A percentile compares a stretch with the other conserved stretches of the same genome.
Conservation (phyloP, 176 grass and related monocot genomes). For the Rhynchospora tenuis region DNA sequence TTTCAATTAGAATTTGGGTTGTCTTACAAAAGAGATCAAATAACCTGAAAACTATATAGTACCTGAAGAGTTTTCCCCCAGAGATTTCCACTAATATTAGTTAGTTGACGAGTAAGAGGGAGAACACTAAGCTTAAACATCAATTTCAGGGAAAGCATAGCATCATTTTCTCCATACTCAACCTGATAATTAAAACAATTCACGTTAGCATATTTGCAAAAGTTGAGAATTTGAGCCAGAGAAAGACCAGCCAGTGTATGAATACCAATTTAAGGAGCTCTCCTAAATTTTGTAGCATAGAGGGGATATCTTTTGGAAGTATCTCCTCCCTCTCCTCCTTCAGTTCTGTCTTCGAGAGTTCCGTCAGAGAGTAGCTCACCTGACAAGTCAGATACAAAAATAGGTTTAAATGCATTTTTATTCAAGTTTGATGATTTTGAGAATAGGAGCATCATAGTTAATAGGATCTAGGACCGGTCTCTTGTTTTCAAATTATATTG, state of each 20-base stretch:
- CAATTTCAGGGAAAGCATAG: slow-evolving; percentile 87
- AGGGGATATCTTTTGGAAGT: slow-evolving; percentile 82
- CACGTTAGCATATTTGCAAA: slow-evolving; percentile 25
- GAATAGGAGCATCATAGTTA: neutral
- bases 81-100: slow-evolving; percentile 92
- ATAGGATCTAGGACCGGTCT: neutral
- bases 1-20: neutral
- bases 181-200: slow-evolving; percentile 40
- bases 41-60: neutral
- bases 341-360: slow-evolving; percentile 90
- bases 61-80: slow-evolving; percentile 97
- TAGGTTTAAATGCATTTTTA: neutral
- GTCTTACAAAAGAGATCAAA: neutral
- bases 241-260: slow-evolving; percentile 19
- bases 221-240: neutral
- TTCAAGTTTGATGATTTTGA: neutral
- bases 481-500: neutral
- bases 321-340: slow-evolving; percentile 75
- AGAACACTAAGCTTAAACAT: slow-evolving; percentile 98
- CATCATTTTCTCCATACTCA: slow-evolving; percentile 83
- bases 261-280: slow-evolving; percentile 77
- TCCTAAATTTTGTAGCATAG: slow-evolving; percentile 65
- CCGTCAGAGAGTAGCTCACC: slow-evolving; percentile 97
- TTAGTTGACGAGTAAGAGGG: slow-evolving; percentile 81
- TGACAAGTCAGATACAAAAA: slow-evolving; percentile 26